phyloP scores from a whole-genome alignment of 768 basidiomycete genomes.

The Lentinula raphanica region DNA sequence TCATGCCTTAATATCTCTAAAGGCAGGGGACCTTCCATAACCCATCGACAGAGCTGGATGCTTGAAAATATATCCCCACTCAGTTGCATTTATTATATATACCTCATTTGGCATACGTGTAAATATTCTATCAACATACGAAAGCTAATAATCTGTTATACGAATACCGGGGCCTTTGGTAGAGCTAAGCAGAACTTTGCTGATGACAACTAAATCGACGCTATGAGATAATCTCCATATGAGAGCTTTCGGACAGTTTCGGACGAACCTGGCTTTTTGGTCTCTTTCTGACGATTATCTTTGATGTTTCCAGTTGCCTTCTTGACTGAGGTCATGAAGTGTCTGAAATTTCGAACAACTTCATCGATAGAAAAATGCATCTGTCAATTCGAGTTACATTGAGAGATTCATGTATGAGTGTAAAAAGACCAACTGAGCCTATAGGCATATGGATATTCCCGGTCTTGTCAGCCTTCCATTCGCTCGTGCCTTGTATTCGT shows the following conservation, averaged over 20 bases:
- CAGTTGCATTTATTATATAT: neutral
- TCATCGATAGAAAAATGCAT: constrained; percentile 71
- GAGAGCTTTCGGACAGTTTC: neutral
- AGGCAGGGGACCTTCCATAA: no score
- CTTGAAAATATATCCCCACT: neutral
- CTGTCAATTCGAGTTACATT: constrained; percentile 30
- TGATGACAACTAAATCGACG: constrained; percentile 62
- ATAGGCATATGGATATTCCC: constrained; percentile 83
- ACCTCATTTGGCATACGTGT: constrained; percentile 12
- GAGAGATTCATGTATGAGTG: neutral
- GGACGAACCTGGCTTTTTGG: constrained; percentile 1
- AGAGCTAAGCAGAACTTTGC: constrained; percentile 80
- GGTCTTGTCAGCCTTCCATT: constrained; percentile 89
- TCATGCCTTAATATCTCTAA: no score
- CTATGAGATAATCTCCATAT: neutral
- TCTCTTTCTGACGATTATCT: constrained; percentile 5
- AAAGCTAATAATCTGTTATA: constrained; percentile 63
- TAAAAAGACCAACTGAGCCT: constrained; percentile 51
- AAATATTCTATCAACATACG: constrained; percentile 9
- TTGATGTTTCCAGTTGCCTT: constrained; percentile 66
- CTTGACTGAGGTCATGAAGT: constrained; percentile 72
- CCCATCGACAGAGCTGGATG: no score
- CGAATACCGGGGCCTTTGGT: constrained; percentile 86
- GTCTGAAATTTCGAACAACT: constrained; percentile 71
- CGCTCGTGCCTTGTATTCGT: constrained; percentile 73